Evolutionary conservation across 2,329 filamentous ascomycete species (phyloP).

Genomic region (Pseudocercospora musae): DNA sequence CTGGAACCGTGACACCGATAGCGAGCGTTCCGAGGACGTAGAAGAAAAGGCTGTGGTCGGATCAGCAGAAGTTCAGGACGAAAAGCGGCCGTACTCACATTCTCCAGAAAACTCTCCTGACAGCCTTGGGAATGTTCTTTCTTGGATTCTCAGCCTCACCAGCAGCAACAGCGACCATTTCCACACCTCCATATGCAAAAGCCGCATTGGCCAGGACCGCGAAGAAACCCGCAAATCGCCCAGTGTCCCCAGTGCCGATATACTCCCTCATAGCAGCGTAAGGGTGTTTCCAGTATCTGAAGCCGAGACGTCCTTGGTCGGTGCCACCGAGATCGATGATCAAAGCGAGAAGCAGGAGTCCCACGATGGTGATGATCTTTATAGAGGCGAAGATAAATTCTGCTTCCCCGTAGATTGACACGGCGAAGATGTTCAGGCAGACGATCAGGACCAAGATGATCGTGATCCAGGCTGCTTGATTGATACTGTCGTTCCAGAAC

Average conservation of each 20-base stretch:
- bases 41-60: conserved; percentile 50
- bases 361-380: conserved; percentile 50
- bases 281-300: conserved; percentile 65
- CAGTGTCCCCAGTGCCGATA: conserved; percentile 49
- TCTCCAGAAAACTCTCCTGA: conserved; percentile 51
- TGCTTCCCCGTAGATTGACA: conserved; percentile 48
- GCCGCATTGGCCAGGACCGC: conserved; percentile 48
- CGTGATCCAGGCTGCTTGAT: conserved; percentile 45
- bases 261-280: conserved; percentile 57
- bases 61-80: conserved; percentile 20
- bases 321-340: conserved; percentile 62
- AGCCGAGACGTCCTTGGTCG: conserved; percentile 59
- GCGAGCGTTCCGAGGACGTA: conserved; percentile 55
- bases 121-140: conserved; percentile 53
- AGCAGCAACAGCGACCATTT: conserved; percentile 55
- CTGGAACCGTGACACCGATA: conserved; percentile 60
- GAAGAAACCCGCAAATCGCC: conserved; percentile 60
- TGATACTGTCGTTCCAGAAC: conserved; percentile 50
- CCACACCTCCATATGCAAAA: conserved; percentile 53
- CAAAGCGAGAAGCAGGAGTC: conserved; percentile 42
- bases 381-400: conserved; percentile 53
- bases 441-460: conserved; percentile 61
- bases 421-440: conserved; percentile 59
- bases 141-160: conserved; percentile 55
- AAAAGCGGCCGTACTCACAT: conserved; percentile 4